Conservation (phyloP, 192 early-diverging fungal species). For the Backusella parvicylindrica region DNA sequence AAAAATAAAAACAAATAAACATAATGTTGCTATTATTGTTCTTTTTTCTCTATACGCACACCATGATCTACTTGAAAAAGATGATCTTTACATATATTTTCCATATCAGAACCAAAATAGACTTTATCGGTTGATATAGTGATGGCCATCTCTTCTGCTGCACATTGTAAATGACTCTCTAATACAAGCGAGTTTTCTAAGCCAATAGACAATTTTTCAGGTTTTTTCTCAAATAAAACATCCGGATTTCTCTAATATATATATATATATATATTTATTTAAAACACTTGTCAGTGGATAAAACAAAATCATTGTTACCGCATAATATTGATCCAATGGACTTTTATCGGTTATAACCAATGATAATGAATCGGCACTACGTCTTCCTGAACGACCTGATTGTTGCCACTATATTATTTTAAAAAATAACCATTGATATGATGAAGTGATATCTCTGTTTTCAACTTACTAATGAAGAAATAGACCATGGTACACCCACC, state of each 20-base stretch:
- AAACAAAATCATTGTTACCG: neutral
- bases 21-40: neutral
- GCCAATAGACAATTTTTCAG: slow-evolving; percentile 36
- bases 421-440: neutral
- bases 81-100: slow-evolving; percentile 18
- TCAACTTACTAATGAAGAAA: slow-evolving; percentile 31
- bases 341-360: slow-evolving; percentile 54
- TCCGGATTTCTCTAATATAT: slow-evolving; percentile 36
- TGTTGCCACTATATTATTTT: slow-evolving; percentile 61
- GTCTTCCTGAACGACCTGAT: slow-evolving; percentile 70
- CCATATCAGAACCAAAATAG: slow-evolving; percentile 26
- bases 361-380: slow-evolving; percentile 52
- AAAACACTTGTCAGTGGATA: neutral
- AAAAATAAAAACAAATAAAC: neutral
- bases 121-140: slow-evolving; percentile 10
- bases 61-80: slow-evolving; percentile 8
- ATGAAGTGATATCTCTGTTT: neutral
- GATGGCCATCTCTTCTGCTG: slow-evolving; percentile 59
- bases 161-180: slow-evolving; percentile 68
- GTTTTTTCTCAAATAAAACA: slow-evolving; percentile 45
- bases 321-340: slow-evolving; percentile 56
- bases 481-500: slow-evolving; percentile 63
- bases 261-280: slow-evolving; percentile 16
- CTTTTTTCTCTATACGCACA: neutral
- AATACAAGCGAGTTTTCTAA: slow-evolving; percentile 32